These are phyloP conservation scores for Coniosporium apollinis DNA, from an alignment of 495 filamentous ascomycete species.

Conservation along the genomic window DNA sequence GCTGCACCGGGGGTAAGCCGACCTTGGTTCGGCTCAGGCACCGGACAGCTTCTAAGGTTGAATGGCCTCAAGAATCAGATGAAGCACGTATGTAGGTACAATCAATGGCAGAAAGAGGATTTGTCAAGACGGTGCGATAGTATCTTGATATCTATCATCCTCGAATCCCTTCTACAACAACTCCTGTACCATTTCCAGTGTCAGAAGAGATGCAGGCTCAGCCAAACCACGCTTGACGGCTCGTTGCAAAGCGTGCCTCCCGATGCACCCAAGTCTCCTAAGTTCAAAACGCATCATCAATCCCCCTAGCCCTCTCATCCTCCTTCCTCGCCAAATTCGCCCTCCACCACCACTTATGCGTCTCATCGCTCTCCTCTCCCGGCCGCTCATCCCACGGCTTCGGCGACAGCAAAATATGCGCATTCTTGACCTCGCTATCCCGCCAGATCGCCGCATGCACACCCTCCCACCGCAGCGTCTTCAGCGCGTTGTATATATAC, in stretches of 20 bases:
- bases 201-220: too few relatives aligned
- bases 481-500: constrained; percentile 71
- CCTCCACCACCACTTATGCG: constrained; percentile 51
- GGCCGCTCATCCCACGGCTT: constrained; percentile 65
- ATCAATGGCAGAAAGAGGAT: too few relatives aligned
- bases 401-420: constrained; percentile 64
- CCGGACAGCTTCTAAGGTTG: too few relatives aligned
- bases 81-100: too few relatives aligned
- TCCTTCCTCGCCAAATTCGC: constrained; percentile 34
- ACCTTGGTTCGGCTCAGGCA: too few relatives aligned
- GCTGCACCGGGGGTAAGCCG: too few relatives aligned
- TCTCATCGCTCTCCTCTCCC: constrained; percentile 32
- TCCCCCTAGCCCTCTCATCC: constrained; percentile 29
- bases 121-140: too few relatives aligned
- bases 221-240: too few relatives aligned
- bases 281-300: constrained; percentile 27
- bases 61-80: too few relatives aligned
- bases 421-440: constrained; percentile 58
- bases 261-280: too few relatives aligned
- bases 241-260: too few relatives aligned
- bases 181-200: too few relatives aligned
- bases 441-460: constrained; percentile 61
- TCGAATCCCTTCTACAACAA: not conserved
- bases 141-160: not conserved
- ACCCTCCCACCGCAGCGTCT: constrained; percentile 50